Conservation (phyloP, 2,329 filamentous ascomycete species). For the Clarireedia hainanense region DNA sequence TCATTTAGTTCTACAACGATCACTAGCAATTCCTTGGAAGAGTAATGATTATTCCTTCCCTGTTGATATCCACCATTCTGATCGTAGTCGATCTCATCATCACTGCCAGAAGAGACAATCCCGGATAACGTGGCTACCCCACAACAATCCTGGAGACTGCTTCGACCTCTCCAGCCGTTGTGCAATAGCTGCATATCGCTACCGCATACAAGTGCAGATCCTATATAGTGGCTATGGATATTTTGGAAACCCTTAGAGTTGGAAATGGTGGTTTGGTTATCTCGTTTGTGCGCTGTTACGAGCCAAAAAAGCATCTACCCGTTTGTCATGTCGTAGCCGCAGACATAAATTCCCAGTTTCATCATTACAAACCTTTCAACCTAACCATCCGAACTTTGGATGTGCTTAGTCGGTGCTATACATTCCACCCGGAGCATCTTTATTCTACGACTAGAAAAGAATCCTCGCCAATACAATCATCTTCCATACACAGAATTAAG, state of each 20-base stretch:
- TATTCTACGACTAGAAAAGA: neutral
- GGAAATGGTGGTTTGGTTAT: neutral
- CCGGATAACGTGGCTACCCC: neutral
- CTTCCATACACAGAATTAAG: neutral
- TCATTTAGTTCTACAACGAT: neutral
- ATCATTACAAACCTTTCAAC: neutral
- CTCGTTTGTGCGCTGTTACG: neutral
- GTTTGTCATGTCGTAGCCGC: constrained; percentile 11
- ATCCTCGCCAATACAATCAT: neutral
- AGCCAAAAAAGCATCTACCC: constrained; percentile 1
- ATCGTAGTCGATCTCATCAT: neutral
- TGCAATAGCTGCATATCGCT: neutral
- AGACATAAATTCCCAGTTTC: neutral
- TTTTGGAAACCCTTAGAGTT: neutral
- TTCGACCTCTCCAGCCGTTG: neutral
- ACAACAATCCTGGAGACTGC: neutral
- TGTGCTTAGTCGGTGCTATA: neutral
- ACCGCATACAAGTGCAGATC: constrained; percentile 1
- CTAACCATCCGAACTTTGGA: neutral
- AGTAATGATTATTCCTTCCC: constrained; percentile 2
- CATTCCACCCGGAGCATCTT: neutral
- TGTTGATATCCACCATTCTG: neutral
- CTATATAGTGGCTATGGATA: neutral
- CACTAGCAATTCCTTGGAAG: neutral
- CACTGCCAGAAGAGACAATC: neutral